phyloP scores from a whole-genome alignment of 1,139 yeast species.

The Yamadazyma taylorii region DNA sequence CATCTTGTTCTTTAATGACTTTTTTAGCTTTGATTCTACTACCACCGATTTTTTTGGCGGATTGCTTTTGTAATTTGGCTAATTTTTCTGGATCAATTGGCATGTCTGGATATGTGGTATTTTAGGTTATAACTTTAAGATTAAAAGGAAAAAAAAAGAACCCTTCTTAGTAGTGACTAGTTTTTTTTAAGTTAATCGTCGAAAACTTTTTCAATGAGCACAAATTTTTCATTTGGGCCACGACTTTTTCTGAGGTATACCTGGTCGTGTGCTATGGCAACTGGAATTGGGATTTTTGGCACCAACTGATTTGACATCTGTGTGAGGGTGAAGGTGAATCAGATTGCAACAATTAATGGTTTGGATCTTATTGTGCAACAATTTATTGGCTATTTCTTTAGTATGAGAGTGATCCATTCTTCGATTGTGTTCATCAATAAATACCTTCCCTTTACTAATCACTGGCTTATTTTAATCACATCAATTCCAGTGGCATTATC shows the following conservation, averaged over 20 bases:
- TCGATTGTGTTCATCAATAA: constrained; percentile 17
- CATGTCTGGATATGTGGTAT: constrained; percentile 40
- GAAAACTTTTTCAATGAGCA: constrained; percentile 16
- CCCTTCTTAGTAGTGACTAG: too few relatives aligned
- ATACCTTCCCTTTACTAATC: constrained; percentile 28
- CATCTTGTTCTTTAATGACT: constrained; percentile 73
- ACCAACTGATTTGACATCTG: not conserved
- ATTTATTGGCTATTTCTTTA: not conserved
- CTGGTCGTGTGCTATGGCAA: not conserved
- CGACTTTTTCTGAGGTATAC: not conserved
- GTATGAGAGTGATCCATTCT: constrained; percentile 14
- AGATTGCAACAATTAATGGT: too few relatives aligned
- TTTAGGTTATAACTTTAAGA: too few relatives aligned
- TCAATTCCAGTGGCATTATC: constrained; percentile 35
- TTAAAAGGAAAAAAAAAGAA: too few relatives aligned
- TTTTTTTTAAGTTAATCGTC: too few relatives aligned
- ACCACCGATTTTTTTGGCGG: constrained; percentile 82
- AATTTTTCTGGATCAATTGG: constrained; percentile 86
- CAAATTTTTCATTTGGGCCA: constrained; percentile 7
- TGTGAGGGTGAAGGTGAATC: not conserved
- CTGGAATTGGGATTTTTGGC: too few relatives aligned
- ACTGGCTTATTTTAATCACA: constrained; percentile 26
- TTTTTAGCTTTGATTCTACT: constrained; percentile 83
- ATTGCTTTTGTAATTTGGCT: constrained; percentile 77
- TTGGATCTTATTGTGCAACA: too few relatives aligned